These are phyloP conservation scores for Alternaria triticina DNA, from an alignment of 2,329 filamentous ascomycete genomes.

Conservation along the genomic window DNA sequence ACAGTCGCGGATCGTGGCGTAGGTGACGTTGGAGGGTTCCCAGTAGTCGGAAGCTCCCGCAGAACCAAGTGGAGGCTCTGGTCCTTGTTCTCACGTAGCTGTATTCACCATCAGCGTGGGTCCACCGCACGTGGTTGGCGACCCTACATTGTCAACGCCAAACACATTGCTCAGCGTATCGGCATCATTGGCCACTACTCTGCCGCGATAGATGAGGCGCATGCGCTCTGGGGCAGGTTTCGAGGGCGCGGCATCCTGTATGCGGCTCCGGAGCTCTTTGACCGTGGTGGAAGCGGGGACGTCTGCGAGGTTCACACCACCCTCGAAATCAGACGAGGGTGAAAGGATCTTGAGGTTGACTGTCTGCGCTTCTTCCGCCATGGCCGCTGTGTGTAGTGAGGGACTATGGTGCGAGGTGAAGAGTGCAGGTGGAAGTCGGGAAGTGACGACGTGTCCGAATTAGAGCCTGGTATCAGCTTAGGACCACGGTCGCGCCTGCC, in stretches of 20 bases:
- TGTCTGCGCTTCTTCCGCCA: slow-evolving; percentile 29
- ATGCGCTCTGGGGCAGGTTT: slow-evolving; percentile 52
- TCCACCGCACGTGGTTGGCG: not conserved
- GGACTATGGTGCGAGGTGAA: slow-evolving; percentile 2
- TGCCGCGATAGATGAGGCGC: slow-evolving; percentile 65
- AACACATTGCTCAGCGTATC: slow-evolving; percentile 59
- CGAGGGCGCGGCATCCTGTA: slow-evolving; percentile 57
- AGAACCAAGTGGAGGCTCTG: slow-evolving; percentile 50
- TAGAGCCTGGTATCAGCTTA: slow-evolving; percentile 25
- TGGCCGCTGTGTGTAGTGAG: slow-evolving; percentile 16
- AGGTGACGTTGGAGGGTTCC: slow-evolving; percentile 14
- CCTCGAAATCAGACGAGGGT: slow-evolving; percentile 47
- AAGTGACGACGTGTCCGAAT: slow-evolving; percentile 28
- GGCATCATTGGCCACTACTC: slow-evolving; percentile 57
- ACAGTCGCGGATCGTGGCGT: slow-evolving; percentile 43
- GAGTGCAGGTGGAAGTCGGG: not conserved
- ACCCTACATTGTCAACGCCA: slow-evolving; percentile 57
- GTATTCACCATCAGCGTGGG: slow-evolving; percentile 18
- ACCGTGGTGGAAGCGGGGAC: slow-evolving; percentile 54
- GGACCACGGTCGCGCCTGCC: slow-evolving; percentile 5
- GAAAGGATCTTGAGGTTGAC: slow-evolving; percentile 50
- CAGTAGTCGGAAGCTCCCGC: slow-evolving; percentile 36
- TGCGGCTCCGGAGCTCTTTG: slow-evolving; percentile 58
- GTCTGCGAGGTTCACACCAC: slow-evolving; percentile 39
- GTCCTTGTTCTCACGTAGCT: slow-evolving; percentile 46